Evolutionary conservation across 352 stramenopile genomes (phyloP).

Genomic region (Phytophthora cryptogea): DNA sequence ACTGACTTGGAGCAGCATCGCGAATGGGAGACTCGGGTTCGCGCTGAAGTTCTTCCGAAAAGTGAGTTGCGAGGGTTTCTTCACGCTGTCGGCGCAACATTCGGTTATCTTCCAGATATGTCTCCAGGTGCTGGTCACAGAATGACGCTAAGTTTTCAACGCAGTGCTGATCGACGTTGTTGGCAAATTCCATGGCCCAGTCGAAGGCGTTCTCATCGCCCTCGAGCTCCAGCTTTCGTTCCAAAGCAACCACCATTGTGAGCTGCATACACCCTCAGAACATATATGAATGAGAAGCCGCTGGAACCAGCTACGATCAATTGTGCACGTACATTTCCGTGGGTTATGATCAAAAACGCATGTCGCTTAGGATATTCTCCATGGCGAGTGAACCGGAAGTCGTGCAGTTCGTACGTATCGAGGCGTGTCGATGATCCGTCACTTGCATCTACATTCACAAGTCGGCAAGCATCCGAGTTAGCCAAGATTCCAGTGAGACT

Average conservation of each 20-base stretch:
- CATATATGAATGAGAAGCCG: not conserved
- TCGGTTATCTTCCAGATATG: constrained; percentile 9
- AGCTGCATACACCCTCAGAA: constrained; percentile 27
- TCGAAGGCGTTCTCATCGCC: not conserved
- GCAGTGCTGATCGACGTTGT: constrained; percentile 9
- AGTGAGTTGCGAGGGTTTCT: constrained; percentile 9
- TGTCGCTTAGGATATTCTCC: constrained; percentile 45
- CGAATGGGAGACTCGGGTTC: not conserved
- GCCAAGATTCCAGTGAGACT: not conserved
- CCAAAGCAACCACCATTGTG: constrained; percentile 42
- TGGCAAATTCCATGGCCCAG: constrained; percentile 15
- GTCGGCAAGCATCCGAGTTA: not conserved
- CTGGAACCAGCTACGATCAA: not conserved
- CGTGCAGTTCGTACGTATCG: constrained; percentile 38
- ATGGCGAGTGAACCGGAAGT: constrained; percentile 41
- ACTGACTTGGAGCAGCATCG: constrained; percentile 3
- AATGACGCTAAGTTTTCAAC: constrained; percentile 15
- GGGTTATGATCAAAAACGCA: constrained; percentile 35
- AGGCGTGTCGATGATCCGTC: constrained; percentile 8
- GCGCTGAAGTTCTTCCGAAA: constrained; percentile 6
- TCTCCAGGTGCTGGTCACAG: constrained; percentile 17
- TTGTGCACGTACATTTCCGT: constrained; percentile 30
- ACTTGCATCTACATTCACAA: constrained; percentile 5
- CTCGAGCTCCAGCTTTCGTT: constrained; percentile 30
- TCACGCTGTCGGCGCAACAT: constrained; percentile 6